Evolutionary conservation across 2,329 filamentous ascomycete species (phyloP).

Genomic region (Aureobasidium melanogenum): DNA sequence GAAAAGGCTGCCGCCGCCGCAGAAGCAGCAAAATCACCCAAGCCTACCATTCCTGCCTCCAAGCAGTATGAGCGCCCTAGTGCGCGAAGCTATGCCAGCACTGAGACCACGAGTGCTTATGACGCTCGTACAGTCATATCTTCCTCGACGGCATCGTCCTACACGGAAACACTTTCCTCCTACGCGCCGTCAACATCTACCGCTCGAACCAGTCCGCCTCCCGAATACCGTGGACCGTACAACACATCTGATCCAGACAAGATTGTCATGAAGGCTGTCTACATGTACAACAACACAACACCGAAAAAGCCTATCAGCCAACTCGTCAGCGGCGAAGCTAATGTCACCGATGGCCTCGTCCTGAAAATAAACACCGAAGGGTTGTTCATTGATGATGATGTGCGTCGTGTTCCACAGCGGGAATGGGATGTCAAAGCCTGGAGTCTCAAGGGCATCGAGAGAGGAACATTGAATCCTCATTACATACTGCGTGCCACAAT

Average conservation of each 20-base stretch:
- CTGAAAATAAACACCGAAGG: conserved; percentile 89
- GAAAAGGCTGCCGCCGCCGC: conserved; percentile 23
- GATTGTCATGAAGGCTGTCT: conserved; percentile 90
- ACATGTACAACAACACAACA: conserved; percentile 83
- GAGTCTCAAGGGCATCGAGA: conserved; percentile 84
- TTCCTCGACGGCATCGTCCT: conserved; percentile 41
- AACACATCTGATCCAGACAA: conserved; percentile 87
- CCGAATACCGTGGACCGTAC: conserved; percentile 69
- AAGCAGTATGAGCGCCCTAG: conserved; percentile 39
- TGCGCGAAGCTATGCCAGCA: conserved; percentile 50
- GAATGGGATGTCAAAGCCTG: conserved; percentile 99
- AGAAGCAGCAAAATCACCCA: conserved; percentile 17
- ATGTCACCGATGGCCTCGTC: conserved; percentile 85
- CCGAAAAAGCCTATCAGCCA: conserved; percentile 85
- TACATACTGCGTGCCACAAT: conserved; percentile 49
- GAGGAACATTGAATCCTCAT: conserved; percentile 13
- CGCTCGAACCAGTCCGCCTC: conserved; percentile 71
- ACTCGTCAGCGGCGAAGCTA: conserved; percentile 71
- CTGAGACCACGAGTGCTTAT: conserved; percentile 47
- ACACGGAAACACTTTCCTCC: conserved; percentile 22
- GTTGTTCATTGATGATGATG: conserved; percentile 93
- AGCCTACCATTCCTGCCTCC: conserved; percentile 17
- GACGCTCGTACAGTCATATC: conserved; percentile 39
- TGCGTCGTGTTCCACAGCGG: conserved; percentile 80
- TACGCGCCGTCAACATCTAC: conserved; percentile 82